A percentile compares a stretch with the other conserved stretches of the same genome.
Evolutionary conservation across 108 stramenopile genomes (phyloP).

Genomic region (Skeletonema menzelii): DNA sequence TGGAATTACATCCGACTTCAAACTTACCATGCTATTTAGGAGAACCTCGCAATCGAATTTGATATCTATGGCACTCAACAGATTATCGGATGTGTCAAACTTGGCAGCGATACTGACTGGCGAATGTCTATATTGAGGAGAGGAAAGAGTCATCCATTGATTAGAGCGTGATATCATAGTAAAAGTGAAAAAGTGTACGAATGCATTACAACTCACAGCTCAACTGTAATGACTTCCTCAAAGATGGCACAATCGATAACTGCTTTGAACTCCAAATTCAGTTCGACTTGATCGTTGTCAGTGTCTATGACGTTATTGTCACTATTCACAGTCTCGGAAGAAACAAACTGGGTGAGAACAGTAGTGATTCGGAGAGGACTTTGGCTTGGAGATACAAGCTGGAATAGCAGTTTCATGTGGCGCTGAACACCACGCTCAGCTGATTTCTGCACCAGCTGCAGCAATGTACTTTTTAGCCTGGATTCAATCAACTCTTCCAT

Average conservation of each 20-base stretch:
- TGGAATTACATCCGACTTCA: background rate
- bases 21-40: constrained; percentile 1
- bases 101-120: constrained; percentile 20
- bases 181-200: background rate
- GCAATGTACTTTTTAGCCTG: constrained; percentile 2
- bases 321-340: background rate
- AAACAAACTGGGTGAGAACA: constrained; percentile 14
- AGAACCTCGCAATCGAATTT: constrained; percentile 23
- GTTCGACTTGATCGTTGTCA: background rate
- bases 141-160: background rate
- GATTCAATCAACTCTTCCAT: constrained; percentile 25
- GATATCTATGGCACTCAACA: constrained; percentile 19
- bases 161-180: background rate
- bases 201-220: background rate
- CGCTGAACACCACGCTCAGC: background rate
- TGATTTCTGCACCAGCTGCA: background rate
- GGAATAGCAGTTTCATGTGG: background rate
- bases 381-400: constrained; percentile 14
- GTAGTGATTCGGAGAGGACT: constrained; percentile 12
- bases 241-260: constrained; percentile 14
- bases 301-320: background rate
- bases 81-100: constrained; percentile 7
- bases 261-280: constrained; percentile 21
- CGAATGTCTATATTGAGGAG: background rate
- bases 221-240: constrained; percentile 6